Evolutionary conservation across 164 flowering plant species (phyloP), one percentile per base, ranked within the genome.

Genomic region (Echeveria elegans): DNA sequence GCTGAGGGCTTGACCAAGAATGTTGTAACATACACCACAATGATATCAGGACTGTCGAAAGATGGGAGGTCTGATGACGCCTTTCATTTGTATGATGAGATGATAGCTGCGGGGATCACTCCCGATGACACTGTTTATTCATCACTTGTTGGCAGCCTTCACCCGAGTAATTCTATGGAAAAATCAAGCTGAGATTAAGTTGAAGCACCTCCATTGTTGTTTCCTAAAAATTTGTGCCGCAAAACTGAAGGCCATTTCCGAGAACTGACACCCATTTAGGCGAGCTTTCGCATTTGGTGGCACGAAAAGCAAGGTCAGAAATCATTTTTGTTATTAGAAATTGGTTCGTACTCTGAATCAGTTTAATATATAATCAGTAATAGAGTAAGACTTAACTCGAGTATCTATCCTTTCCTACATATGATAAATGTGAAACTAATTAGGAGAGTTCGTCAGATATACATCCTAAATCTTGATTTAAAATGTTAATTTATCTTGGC

Each of bases 111-210:
- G 11, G 94, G 95, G 16, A 62, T 86, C 60, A 75, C 59, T 4
- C 88, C 95, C n/a, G 95, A 92, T 81, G 86, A 86, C 37, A 73
- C 71, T 21, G 79, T 84, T 11, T 87, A 84, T 72, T 50, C 87
- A 65, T 70, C 82, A 7, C 89, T 92, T 58, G 86, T 84, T 30
- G 76, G 90, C 65, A 86, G 92, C 74, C 88, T 89, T 70, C 88
- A 89, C 70, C n/a, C 80, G 53, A 26, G 21, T 18, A 5, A 10
- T 4, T 63, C 45, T 28, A 11, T 23, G n/a, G 41, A 24, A n/a
- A 0, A 8, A 36, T 28, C 61, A 28, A 56, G 30, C 5, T 53
- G 45, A 40, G 45, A 11, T 11, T 9, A 2, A 40, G 14, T 40
- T 7, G 56, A 21, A 26, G 11, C 16, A 6, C 5, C 26, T 53